Percentiles rank a stretch among this genome's conserved stretches.
Conservation (phyloP, 371 early-diverging fungal species). For the Mortierella sp. region DNA sequence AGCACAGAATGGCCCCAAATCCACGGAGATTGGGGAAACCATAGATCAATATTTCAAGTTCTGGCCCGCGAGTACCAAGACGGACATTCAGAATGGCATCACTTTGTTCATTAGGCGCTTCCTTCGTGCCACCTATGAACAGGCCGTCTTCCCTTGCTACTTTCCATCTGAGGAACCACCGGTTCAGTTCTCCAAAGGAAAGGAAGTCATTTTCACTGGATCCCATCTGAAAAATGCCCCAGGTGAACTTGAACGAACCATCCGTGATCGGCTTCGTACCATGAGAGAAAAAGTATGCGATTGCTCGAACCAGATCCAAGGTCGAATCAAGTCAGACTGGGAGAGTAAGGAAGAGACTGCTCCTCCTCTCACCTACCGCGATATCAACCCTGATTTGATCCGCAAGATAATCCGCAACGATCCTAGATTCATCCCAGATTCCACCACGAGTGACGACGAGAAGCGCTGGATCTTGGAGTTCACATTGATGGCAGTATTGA, state of each 20-base stretch:
- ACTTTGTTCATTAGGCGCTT: constrained; percentile 3
- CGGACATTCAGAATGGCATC: background rate
- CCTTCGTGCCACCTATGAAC: background rate
- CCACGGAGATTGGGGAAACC: background rate
- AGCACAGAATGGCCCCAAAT: background rate
- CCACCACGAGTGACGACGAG: background rate
- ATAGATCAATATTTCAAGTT: constrained; percentile 6
- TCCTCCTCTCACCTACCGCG: background rate
- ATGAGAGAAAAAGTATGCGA: background rate
- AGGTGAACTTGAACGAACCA: background rate
- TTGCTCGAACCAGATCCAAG: background rate
- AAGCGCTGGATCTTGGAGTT: constrained; percentile 21
- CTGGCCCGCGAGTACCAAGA: background rate
- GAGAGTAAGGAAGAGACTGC: background rate
- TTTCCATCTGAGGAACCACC: too few species aligned
- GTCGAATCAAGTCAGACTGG: background rate
- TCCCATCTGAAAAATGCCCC: background rate
- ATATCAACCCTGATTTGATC: constrained; percentile 14
- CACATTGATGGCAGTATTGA: background rate
- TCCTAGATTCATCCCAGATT: constrained; percentile 7
- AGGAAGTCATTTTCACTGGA: constrained; percentile 3
- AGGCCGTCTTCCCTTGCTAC: constrained; percentile 11
- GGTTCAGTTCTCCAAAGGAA: background rate
- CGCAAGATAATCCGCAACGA: constrained; percentile 3
- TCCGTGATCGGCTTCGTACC: background rate